phyloP scores from a whole-genome alignment of 345 rosid species.

The Citropsis articulata region DNA sequence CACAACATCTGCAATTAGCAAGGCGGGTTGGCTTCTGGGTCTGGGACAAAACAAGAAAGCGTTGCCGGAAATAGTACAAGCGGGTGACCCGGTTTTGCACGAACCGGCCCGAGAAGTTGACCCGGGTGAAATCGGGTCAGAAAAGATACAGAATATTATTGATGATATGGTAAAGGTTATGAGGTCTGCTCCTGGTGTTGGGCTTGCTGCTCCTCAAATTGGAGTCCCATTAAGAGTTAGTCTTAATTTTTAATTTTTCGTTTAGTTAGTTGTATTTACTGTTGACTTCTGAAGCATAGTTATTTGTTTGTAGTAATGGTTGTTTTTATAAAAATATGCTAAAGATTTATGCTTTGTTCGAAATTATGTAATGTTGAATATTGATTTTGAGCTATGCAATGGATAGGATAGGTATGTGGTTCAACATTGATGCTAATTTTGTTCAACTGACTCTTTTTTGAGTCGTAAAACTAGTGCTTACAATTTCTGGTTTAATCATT shows the following conservation, averaged over 20 bases:
- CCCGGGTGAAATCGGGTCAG: conserved; percentile 71
- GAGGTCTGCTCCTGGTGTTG: conserved; percentile 90
- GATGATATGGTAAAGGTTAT: conserved; percentile 73
- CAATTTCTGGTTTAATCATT: neutral
- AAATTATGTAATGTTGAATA: neutral
- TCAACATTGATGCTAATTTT: neutral
- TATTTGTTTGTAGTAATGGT: neutral
- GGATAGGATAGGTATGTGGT: neutral
- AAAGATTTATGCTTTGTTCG: no score
- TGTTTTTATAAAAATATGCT: neutral
- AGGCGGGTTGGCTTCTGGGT: conserved; percentile 95
- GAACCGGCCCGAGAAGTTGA: conserved; percentile 75
- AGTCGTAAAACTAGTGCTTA: neutral
- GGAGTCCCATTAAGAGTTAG: conserved; percentile 71
- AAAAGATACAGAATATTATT: conserved; percentile 80
- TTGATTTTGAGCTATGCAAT: neutral
- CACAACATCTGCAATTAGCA: conserved; percentile 40
- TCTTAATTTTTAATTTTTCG: neutral
- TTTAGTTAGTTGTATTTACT: neutral
- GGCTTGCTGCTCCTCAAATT: conserved; percentile 95
- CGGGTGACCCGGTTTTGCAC: conserved; percentile 94
- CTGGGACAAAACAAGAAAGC: conserved; percentile 60
- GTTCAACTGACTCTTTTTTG: neutral
- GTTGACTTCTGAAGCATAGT: neutral
- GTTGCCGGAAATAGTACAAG: conserved; percentile 62